Percentiles rank a stretch among this genome's conserved stretches.
These are phyloP conservation scores for Magnolia sinica DNA, from an alignment of 164 flowering plant species.

Conservation along the genomic window DNA sequence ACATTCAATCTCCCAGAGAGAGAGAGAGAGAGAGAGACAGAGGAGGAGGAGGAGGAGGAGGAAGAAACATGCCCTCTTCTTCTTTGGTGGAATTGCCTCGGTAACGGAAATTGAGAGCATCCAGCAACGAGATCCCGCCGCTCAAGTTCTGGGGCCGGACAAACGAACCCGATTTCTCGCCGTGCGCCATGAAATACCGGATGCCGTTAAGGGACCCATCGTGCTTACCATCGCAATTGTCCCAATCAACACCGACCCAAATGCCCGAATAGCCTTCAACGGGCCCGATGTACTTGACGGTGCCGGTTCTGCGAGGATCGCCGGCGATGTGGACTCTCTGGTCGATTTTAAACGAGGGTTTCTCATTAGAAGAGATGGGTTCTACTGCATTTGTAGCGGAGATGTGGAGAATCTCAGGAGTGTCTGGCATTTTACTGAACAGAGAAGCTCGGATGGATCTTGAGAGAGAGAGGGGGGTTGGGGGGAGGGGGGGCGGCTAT, in stretches of 20 bases:
- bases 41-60: neutral
- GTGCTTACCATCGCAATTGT: conserved; percentile 76
- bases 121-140: conserved; percentile 61
- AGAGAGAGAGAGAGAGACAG: neutral
- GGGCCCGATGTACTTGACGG: conserved; percentile 71
- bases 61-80: conserved; percentile 59
- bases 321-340: conserved; percentile 67
- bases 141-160: conserved; percentile 61
- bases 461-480: neutral
- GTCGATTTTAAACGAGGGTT: conserved; percentile 37
- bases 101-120: conserved; percentile 69
- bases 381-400: conserved; percentile 10
- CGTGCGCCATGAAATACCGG: conserved; percentile 57
- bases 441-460: neutral
- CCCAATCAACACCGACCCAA: conserved; percentile 98
- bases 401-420: neutral
- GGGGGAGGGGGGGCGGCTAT: neutral
- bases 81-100: conserved; percentile 54
- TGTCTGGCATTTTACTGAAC: neutral
- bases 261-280: conserved; percentile 64
- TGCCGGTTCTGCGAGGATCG: conserved; percentile 62
- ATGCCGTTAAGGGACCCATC: conserved; percentile 78
- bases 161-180: conserved; percentile 62
- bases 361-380: conserved; percentile 1
- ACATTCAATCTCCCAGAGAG: neutral